These are phyloP conservation scores for Boletus rex-veris DNA, from an alignment of 768 basidiomycete species.

Conservation along the genomic window DNA sequence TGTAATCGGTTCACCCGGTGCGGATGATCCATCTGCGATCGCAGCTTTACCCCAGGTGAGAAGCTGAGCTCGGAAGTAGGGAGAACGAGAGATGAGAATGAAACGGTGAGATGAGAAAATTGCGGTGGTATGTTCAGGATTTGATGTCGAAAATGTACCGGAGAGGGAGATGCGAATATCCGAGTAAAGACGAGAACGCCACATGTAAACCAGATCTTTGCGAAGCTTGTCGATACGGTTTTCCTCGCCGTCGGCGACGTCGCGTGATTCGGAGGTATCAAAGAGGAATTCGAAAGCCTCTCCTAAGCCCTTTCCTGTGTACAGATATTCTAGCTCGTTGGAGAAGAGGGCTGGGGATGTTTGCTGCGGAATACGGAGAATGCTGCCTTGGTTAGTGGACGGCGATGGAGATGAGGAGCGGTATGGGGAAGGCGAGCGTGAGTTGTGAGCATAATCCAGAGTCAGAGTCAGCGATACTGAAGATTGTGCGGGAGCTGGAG, in stretches of 20 bases:
- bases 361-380: slow-evolving; percentile 61
- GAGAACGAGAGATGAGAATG: slow-evolving; percentile 83
- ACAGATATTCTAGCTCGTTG: slow-evolving; percentile 91
- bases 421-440: slow-evolving; percentile 46
- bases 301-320: slow-evolving; percentile 87
- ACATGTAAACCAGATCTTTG: slow-evolving; percentile 95
- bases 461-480: slow-evolving; percentile 54
- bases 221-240: slow-evolving; percentile 78
- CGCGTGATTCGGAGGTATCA: slow-evolving; percentile 48
- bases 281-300: slow-evolving; percentile 87
- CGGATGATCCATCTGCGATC: slow-evolving; percentile 21
- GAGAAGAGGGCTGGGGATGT: slow-evolving; percentile 81
- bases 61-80: slow-evolving; percentile 84
- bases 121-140: slow-evolving; percentile 68
- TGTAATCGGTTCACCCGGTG: slow-evolving; percentile 46
- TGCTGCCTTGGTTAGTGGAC: slow-evolving; percentile 38
- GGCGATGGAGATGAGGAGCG: slow-evolving; percentile 46
- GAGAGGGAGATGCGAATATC: slow-evolving; percentile 83
- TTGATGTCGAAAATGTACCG: slow-evolving; percentile 59
- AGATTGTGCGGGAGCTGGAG: slow-evolving; percentile 54
- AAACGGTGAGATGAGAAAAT: slow-evolving; percentile 93
- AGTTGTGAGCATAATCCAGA: slow-evolving; percentile 39
- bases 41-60: slow-evolving; percentile 53
- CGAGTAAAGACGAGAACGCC: slow-evolving; percentile 90
- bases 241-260: slow-evolving; percentile 47